A percentile compares a stretch with the other conserved stretches of the same genome.
These are phyloP conservation scores for Calocybe gambosa DNA, from an alignment of 1,284 basidiomycete species.

Conservation along the genomic window DNA sequence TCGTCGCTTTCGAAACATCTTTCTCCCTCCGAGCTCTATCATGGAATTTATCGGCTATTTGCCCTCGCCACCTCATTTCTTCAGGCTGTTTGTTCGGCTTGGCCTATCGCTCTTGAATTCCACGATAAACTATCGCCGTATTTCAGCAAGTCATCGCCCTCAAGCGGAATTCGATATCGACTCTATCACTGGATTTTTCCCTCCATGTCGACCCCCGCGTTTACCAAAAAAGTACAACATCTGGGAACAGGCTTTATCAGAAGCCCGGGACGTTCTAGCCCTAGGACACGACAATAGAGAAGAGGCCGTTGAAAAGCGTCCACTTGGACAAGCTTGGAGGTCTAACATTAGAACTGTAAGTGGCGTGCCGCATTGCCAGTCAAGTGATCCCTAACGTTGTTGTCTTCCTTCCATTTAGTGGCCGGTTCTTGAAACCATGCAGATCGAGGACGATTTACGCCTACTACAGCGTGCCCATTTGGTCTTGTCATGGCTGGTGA, in stretches of 20 bases:
- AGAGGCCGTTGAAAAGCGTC: slow-evolving; percentile 42
- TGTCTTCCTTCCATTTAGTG: slow-evolving; percentile 41
- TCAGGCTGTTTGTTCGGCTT: slow-evolving; percentile 33
- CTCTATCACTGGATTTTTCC: slow-evolving; percentile 82
- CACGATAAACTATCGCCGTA: slow-evolving; percentile 25
- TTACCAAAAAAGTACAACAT: slow-evolving; percentile 52
- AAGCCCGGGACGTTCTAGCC: slow-evolving; percentile 52
- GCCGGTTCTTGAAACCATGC: slow-evolving; percentile 55
- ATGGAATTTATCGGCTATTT: slow-evolving; percentile 32
- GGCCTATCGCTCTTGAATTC: slow-evolving; percentile 34
- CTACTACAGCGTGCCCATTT: slow-evolving; percentile 80
- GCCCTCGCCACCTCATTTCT: slow-evolving; percentile 37
- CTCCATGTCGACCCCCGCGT: slow-evolving; percentile 56
- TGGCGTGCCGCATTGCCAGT: slow-evolving; percentile 15
- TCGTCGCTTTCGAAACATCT: neutral
- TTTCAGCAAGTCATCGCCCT: slow-evolving; percentile 25
- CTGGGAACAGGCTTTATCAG: slow-evolving; percentile 70
- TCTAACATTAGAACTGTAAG: slow-evolving; percentile 54
- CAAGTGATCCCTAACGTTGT: slow-evolving; percentile 10
- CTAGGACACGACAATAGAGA: slow-evolving; percentile 56
- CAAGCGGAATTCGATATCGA: slow-evolving; percentile 67
- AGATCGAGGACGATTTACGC: slow-evolving; percentile 48
- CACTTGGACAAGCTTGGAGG: slow-evolving; percentile 64
- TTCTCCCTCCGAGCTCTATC: slow-evolving; percentile 7
- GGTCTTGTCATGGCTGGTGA: slow-evolving; percentile 84